These are phyloP conservation scores for Colletotrichum australisinense DNA, from an alignment of 2,329 filamentous ascomycete genomes.

Conservation along the genomic window DNA sequence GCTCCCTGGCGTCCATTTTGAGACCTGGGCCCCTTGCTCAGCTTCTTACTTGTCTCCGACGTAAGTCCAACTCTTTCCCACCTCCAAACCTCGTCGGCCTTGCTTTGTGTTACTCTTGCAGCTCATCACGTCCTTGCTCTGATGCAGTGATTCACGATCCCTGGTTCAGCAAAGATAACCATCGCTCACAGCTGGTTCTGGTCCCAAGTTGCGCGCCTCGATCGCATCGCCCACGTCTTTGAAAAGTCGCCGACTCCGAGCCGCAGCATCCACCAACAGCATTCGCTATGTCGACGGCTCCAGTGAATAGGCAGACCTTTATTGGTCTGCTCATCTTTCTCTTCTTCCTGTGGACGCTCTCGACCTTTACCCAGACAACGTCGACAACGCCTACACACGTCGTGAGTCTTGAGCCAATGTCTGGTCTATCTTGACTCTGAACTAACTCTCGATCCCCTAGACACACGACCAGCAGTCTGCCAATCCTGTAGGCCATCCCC, in stretches of 20 bases:
- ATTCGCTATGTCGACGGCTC: slow-evolving; percentile 3
- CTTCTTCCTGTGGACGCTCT: slow-evolving; percentile 31
- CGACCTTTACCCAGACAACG: slow-evolving; percentile 13
- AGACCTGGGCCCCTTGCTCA: slow-evolving; percentile 12
- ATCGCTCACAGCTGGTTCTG: neutral
- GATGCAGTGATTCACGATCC: neutral
- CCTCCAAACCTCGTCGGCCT: neutral
- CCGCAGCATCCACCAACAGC: neutral
- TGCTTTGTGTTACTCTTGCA: neutral
- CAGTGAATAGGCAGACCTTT: slow-evolving; percentile 26
- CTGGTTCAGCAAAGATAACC: neutral
- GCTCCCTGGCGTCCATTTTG: slow-evolving; percentile 1
- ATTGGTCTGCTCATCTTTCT: slow-evolving; percentile 13
- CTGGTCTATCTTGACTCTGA: neutral
- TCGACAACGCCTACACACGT: neutral
- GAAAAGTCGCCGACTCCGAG: neutral
- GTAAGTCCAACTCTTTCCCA: neutral
- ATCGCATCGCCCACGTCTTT: neutral
- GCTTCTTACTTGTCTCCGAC: slow-evolving; percentile 7
- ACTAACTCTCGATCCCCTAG: neutral
- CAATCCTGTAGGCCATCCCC: neutral
- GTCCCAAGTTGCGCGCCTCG: neutral
- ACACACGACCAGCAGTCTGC: slow-evolving; percentile 1
- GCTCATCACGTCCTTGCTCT: neutral
- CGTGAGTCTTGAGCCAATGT: neutral